phyloP scores from a whole-genome alignment of 2,329 filamentous ascomycete genomes.

The Elsinoe perseae region DNA sequence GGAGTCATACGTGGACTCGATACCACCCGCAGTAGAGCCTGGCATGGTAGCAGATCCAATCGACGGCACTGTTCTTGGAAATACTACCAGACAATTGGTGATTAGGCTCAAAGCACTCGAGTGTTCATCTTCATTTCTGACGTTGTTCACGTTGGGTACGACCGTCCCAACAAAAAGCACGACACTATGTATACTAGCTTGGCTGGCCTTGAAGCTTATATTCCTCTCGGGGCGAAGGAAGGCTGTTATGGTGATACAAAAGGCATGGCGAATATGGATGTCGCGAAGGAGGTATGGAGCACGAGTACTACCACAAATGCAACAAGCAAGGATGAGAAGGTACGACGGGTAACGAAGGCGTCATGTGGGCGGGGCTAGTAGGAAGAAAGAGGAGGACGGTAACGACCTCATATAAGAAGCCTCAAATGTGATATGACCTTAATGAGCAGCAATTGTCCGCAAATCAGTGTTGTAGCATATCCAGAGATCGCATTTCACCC shows the following conservation, averaged over 20 bases:
- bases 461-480: background rate
- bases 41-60: slow-evolving; percentile 25
- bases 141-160: slow-evolving; percentile 33
- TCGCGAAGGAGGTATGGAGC: background rate
- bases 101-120: slow-evolving; percentile 33
- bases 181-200: slow-evolving; percentile 50
- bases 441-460: no score
- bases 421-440: no score
- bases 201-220: slow-evolving; percentile 52
- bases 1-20: slow-evolving; percentile 40
- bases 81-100: slow-evolving; percentile 22
- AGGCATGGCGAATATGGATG: slow-evolving; percentile 32
- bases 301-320: no score
- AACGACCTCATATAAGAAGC: no score
- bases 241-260: slow-evolving; percentile 48
- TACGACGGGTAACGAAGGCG: no score
- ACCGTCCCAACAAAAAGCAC: slow-evolving; percentile 47
- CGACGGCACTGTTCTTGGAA: background rate
- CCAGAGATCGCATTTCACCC: no score
- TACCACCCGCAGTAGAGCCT: no score
- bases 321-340: no score
- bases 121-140: slow-evolving; percentile 35
- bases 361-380: no score
- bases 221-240: slow-evolving; percentile 42
- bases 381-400: no score